A percentile compares a stretch with the other conserved stretches of the same genome.
phyloP scores from a whole-genome alignment of 192 early-diverging fungal genomes.

The Dimargaris xerosporica region DNA sequence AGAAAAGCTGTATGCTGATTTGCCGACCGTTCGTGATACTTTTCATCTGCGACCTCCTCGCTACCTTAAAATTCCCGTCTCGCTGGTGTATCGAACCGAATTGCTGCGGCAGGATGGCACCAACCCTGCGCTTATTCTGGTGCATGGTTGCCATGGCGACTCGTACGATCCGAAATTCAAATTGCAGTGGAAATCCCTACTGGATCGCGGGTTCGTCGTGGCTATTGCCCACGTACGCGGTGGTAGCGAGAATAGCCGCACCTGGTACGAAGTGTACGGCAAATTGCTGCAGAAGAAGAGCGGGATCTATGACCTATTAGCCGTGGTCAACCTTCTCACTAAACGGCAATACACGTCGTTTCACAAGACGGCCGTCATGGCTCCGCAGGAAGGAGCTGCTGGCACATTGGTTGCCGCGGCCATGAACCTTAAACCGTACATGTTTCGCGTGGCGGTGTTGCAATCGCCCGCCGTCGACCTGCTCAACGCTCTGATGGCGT shows the following conservation, averaged over 20 bases:
- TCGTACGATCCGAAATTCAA: neutral
- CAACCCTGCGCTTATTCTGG: slow-evolving; percentile 7
- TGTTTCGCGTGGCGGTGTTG: slow-evolving; percentile 9
- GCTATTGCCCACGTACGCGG: slow-evolving; percentile 11
- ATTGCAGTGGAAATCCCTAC: neutral
- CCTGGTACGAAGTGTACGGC: slow-evolving; percentile 12
- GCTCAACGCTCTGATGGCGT: slow-evolving; percentile 2
- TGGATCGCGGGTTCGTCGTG: slow-evolving; percentile 9
- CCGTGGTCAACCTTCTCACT: neutral
- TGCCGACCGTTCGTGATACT: neutral
- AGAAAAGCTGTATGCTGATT: neutral
- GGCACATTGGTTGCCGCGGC: slow-evolving; percentile 6
- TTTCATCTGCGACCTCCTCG: slow-evolving; percentile 6
- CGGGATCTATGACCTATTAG: slow-evolving; percentile 2
- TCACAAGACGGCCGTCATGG: slow-evolving; percentile 6
- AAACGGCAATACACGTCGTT: slow-evolving; percentile 6
- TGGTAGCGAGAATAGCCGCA: slow-evolving; percentile 8
- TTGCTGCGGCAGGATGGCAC: neutral
- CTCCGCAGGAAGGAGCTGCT: neutral
- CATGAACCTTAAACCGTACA: slow-evolving; percentile 6
- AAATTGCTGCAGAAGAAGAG: slow-evolving; percentile 1
- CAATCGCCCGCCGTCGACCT: slow-evolving; percentile 3
- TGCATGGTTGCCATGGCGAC: neutral
- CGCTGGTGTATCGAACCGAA: slow-evolving; percentile 4
- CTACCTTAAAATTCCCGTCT: slow-evolving; percentile 7